These are phyloP conservation scores for Amanita polypyramis DNA, from an alignment of 768 basidiomycete genomes.

Conservation along the genomic window DNA sequence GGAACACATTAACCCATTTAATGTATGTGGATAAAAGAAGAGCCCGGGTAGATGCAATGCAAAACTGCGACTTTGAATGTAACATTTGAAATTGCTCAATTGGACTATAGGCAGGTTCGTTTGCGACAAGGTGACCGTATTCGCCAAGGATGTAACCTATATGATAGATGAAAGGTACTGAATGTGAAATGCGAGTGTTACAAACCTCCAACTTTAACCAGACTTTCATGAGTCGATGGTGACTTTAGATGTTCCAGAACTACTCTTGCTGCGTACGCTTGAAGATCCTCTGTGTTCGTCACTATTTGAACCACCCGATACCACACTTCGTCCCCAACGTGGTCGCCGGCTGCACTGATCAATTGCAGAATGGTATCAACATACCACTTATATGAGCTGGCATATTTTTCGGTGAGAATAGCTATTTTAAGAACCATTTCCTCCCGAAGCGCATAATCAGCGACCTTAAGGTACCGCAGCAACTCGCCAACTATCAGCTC, in stretches of 20 bases:
- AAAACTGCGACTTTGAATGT: conserved; percentile 93
- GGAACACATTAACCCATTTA: conserved; percentile 99
- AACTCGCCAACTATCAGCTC: conserved; percentile 94
- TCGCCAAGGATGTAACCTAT: conserved; percentile 93
- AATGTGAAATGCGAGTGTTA: background rate
- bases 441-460: conserved; percentile 92
- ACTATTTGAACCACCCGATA: conserved; percentile 98
- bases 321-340: conserved; percentile 99
- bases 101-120: conserved; percentile 88
- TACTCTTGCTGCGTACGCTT: conserved; percentile 91
- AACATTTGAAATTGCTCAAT: conserved; percentile 88
- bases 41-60: conserved; percentile 83
- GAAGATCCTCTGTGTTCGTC: conserved; percentile 95
- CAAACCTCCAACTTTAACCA: conserved; percentile 93
- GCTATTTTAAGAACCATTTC: conserved; percentile 99
- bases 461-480: conserved; percentile 86
- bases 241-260: conserved; percentile 83
- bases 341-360: conserved; percentile 94
- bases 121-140: conserved; percentile 96
- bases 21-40: conserved; percentile 94
- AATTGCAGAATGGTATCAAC: conserved; percentile 95
- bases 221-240: conserved; percentile 80
- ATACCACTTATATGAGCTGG: conserved; percentile 97
- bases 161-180: background rate
- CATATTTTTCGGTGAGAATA: conserved; percentile 97